These are phyloP conservation scores for Pyrenopolyporus hunteri DNA, from an alignment of 495 filamentous ascomycete species.

Conservation along the genomic window DNA sequence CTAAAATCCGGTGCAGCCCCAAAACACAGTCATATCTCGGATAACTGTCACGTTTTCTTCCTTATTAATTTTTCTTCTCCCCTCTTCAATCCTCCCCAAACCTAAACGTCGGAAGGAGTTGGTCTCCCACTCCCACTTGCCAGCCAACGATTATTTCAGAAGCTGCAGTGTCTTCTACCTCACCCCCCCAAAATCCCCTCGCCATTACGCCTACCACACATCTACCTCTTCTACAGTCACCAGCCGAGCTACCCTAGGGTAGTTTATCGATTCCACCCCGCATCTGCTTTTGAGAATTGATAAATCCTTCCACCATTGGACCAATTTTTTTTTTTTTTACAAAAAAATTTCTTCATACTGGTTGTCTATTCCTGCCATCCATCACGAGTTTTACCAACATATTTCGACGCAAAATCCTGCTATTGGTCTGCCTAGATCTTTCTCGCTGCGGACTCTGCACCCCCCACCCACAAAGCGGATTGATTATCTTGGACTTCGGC, in stretches of 20 bases:
- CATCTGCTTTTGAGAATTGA: slow-evolving; percentile 28
- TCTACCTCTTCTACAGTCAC: neutral
- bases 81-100: slow-evolving; percentile 22
- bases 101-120: slow-evolving; percentile 14
- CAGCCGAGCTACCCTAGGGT: slow-evolving; percentile 9
- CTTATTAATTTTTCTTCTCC: slow-evolving; percentile 27
- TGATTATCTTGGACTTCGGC: slow-evolving; percentile 8
- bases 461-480: neutral
- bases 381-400: slow-evolving; percentile 13
- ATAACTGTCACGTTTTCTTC: slow-evolving; percentile 37
- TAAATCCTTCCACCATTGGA: slow-evolving; percentile 34
- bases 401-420: slow-evolving; percentile 21
- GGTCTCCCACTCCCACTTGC: slow-evolving; percentile 4
- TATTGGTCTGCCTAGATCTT: slow-evolving; percentile 15
- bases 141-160: slow-evolving; percentile 18
- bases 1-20: slow-evolving; percentile 37
- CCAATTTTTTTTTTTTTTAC: slow-evolving; percentile 7
- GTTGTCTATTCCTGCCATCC: slow-evolving; percentile 14
- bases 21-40: slow-evolving; percentile 37
- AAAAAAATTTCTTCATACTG: slow-evolving; percentile 32
- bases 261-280: slow-evolving; percentile 40
- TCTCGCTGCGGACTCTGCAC: slow-evolving; percentile 5
- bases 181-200: neutral
- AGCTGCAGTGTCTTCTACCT: slow-evolving; percentile 13
- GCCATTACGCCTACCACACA: neutral